Base-by-base conservation (phyloP, 768 basidiomycete genomes). In the Suillus fuscotomentosus region DNA sequence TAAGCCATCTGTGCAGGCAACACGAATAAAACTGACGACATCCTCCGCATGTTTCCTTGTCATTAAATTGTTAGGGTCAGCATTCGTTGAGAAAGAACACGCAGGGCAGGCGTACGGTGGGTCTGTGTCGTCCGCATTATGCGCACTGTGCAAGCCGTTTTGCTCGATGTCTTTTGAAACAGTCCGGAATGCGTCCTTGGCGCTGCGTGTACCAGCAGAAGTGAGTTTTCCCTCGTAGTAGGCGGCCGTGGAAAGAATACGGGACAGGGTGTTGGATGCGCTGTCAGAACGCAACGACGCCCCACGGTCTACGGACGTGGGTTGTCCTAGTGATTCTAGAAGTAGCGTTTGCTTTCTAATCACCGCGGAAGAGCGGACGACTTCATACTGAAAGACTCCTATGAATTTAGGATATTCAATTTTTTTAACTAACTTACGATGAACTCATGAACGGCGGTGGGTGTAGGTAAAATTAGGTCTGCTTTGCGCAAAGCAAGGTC, bases 111-210 rank as follows among this genome's bases (percentile, higher is more conserved):
- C 87, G 77, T 75, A 88, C 84, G 77, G 75, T 61, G 82, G 82
- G 56, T 82, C 77, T 11, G 70, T 60, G 27, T 71, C 69, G 9
- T 73, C 68, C 59, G 70, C 51, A 27, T 75, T 73, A 6, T 67
- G 79, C 69, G 73, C 71, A 11, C 75, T 79, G 50, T 83, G 80
- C 60, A 90, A 70, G 0, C 89, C 90, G 67, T 89, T 82, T 62
- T 77, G 78, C 64, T 90, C 89, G 27, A 91, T 83, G 45, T 88
- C 84, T 65, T 78, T 75, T 39, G 84, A 80, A n/a, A 91, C 81
- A 8, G 82, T 71, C n/a, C 79, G 80, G 76, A 91, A 78, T 1
- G 86, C 86, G 47, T 81, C 78, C 66, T 78, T 82, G n/a, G 86
- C 85, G 11, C 82, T 84, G 53, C 76, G 78, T 11, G 77, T 77